Evolutionary conservation across 73 alveolate species (phyloP).

Genomic region (Tetrahymena malaccensis): DNA sequence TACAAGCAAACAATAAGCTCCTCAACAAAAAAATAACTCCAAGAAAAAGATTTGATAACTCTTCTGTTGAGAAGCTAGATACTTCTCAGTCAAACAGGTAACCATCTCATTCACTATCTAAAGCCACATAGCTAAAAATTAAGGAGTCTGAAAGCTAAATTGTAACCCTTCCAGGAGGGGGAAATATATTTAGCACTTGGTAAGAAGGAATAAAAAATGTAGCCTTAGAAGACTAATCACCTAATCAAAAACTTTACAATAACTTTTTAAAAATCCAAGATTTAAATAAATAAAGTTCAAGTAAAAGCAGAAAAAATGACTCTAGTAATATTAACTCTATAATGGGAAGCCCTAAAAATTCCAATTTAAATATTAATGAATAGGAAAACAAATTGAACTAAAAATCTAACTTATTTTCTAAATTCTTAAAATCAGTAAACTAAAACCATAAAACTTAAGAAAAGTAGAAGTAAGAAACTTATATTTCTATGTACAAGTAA

Average conservation of each 20-base stretch:
- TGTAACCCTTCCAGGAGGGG: background rate
- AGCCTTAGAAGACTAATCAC: background rate
- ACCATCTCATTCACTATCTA: background rate
- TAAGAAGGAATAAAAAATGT: background rate
- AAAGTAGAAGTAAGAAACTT: background rate
- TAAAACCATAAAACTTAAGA: no score
- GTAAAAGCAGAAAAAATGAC: background rate
- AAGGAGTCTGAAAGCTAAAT: background rate
- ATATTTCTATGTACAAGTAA: background rate
- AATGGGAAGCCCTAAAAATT: background rate
- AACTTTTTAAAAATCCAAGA: background rate
- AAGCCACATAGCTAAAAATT: background rate
- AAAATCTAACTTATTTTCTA: background rate
- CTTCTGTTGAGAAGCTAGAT: background rate
- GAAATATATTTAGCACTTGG: background rate
- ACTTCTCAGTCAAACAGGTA: background rate
- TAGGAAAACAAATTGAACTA: background rate
- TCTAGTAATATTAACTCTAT: background rate
- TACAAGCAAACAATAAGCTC: background rate
- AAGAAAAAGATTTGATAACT: background rate
- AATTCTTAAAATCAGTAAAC: background rate
- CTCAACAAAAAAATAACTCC: background rate
- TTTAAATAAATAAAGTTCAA: background rate
- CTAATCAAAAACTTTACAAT: background rate
- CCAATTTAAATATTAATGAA: no score